Evolutionary conservation across 129 eudicot species (phyloP).

Genomic region (Arctium minus): DNA sequence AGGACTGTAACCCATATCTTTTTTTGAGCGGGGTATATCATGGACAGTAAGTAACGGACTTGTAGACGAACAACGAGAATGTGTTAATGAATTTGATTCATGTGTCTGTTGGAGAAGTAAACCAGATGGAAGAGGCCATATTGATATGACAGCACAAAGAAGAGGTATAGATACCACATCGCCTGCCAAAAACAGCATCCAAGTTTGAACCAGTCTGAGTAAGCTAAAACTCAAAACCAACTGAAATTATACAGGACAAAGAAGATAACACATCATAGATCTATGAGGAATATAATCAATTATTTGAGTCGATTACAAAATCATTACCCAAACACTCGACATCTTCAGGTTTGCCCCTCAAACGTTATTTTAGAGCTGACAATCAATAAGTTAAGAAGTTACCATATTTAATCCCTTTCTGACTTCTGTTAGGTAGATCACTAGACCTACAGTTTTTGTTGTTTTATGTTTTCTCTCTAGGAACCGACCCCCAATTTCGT

Average conservation of each 20-base stretch:
- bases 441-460: not conserved
- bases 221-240: constrained; percentile 6
- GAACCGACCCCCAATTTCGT: not conserved
- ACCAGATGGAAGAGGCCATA: constrained; percentile 98
- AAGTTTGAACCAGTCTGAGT: constrained; percentile 13
- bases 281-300: not conserved
- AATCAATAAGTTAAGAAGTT: not conserved
- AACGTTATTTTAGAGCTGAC: not conserved
- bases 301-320: too few species aligned
- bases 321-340: not conserved
- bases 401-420: not conserved
- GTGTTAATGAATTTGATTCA: constrained; percentile 44
- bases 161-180: constrained; percentile 77
- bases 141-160: constrained; percentile 60
- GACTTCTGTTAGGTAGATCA: not conserved
- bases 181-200: constrained; percentile 49
- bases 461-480: not conserved
- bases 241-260: not conserved
- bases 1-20: constrained; percentile 70
- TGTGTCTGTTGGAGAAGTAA: constrained; percentile 83
- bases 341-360: not conserved
- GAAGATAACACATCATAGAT: not conserved
- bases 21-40: constrained; percentile 58
- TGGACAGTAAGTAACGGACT: constrained; percentile 52
- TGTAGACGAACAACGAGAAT: constrained; percentile 50